Evolutionary conservation across 2,329 filamentous ascomycete genomes (phyloP).

Genomic region (Lachnellula hyalina): DNA sequence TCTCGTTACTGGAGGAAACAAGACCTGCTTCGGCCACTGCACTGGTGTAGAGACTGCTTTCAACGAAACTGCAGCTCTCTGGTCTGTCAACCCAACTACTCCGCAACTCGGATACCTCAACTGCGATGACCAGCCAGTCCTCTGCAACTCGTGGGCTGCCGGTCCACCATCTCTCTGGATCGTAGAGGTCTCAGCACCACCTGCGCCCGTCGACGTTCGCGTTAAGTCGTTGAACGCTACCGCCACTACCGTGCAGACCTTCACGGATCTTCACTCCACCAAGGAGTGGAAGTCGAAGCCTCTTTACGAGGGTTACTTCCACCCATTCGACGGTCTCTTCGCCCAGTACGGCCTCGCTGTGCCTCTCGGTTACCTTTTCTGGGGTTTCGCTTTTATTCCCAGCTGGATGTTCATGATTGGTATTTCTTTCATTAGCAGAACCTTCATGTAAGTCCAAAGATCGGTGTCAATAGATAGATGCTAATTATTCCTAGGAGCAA

Average conservation of each 20-base stretch:
- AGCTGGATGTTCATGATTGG: slow-evolving; percentile 76
- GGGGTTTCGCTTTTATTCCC: slow-evolving; percentile 59
- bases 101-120: slow-evolving; percentile 66
- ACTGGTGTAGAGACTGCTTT: slow-evolving; percentile 57
- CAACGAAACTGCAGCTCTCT: slow-evolving; percentile 59
- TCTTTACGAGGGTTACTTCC: slow-evolving; percentile 62
- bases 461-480: slow-evolving; percentile 11
- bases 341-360: slow-evolving; percentile 57
- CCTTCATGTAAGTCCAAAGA: slow-evolving; percentile 61
- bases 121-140: slow-evolving; percentile 68
- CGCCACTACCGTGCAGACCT: slow-evolving; percentile 57
- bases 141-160: slow-evolving; percentile 70
- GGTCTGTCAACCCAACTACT: slow-evolving; percentile 53
- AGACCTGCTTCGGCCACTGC: slow-evolving; percentile 67
- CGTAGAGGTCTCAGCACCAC: slow-evolving; percentile 60
- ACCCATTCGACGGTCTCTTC: slow-evolving; percentile 67
- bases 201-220: slow-evolving; percentile 58
- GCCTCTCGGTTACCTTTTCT: slow-evolving; percentile 63
- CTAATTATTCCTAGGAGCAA: slow-evolving; percentile 25
- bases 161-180: slow-evolving; percentile 61
- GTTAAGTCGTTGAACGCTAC: slow-evolving; percentile 65
- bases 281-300: slow-evolving; percentile 44
- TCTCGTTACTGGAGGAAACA: slow-evolving; percentile 69
- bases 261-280: slow-evolving; percentile 53
- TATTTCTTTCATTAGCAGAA: slow-evolving; percentile 67